Percentiles rank a stretch among this genome's conserved stretches.
phyloP scores from a whole-genome alignment of 2,329 filamentous ascomycete genomes.

The Fusarium citri region DNA sequence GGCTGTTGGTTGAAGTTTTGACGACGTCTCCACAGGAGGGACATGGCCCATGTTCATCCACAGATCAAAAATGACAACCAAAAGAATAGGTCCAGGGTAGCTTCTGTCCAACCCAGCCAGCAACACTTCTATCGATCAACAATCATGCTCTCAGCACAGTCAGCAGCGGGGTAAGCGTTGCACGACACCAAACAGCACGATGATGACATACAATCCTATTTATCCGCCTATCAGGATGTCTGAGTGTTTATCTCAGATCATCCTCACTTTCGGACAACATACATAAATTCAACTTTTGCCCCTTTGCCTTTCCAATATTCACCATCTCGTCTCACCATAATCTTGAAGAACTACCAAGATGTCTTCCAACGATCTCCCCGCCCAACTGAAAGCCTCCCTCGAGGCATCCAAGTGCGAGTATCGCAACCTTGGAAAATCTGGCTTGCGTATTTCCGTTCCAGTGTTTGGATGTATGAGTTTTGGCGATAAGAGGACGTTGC shows the following conservation, averaged over 20 bases:
- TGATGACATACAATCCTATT: constrained; percentile 15
- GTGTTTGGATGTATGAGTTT: constrained; percentile 38
- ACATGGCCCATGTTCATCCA: no score
- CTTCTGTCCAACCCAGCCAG: no score
- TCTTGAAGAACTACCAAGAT: neutral
- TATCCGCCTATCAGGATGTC: constrained; percentile 8
- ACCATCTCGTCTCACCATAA: no score
- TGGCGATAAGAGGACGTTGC: constrained; percentile 20
- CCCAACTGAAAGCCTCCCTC: constrained; percentile 25
- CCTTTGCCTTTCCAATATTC: no score
- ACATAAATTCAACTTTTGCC: neutral
- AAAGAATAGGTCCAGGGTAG: neutral
- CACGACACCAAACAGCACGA: neutral
- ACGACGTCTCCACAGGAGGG: no score
- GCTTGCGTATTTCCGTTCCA: constrained; percentile 16
- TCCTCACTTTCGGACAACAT: neutral
- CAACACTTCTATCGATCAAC: neutral
- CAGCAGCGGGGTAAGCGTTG: constrained; percentile 8
- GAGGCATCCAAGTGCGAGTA: constrained; percentile 34
- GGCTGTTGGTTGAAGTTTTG: no score
- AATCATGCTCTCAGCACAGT: neutral
- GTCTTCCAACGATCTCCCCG: constrained; percentile 16
- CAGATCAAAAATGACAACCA: no score
- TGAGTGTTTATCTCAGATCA: neutral
- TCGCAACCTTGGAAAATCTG: constrained; percentile 24